Percentiles rank a stretch among this genome's conserved stretches.
Conservation (phyloP, 352 stramenopile genomes). For the Globisporangium nagaii region DNA sequence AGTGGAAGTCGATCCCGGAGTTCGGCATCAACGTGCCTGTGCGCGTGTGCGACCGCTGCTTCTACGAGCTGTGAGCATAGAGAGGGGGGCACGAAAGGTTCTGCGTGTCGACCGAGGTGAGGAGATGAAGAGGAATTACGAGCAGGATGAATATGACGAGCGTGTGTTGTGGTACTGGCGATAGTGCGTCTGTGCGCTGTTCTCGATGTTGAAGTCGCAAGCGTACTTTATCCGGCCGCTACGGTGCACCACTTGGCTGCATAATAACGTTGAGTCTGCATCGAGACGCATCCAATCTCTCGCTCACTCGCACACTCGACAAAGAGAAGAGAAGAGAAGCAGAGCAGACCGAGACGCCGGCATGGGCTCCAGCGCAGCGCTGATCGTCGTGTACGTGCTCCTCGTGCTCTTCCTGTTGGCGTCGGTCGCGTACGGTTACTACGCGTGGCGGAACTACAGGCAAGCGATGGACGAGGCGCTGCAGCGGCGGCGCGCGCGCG, state of each 20-base stretch:
- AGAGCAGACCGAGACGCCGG: neutral
- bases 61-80: constrained; percentile 55
- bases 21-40: constrained; percentile 84
- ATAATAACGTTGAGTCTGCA: neutral
- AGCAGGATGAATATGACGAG: too few relatives aligned
- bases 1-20: constrained; percentile 78
- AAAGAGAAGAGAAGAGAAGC: neutral
- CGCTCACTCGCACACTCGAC: too few relatives aligned
- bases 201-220: constrained; percentile 1
- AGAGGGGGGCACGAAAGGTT: neutral
- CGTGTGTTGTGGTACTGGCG: too few relatives aligned
- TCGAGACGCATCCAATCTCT: neutral
- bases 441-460: constrained; percentile 31
- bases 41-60: constrained; percentile 83
- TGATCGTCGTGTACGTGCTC: constrained; percentile 23
- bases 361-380: neutral
- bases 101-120: neutral
- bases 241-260: neutral
- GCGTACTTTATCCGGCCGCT: neutral
- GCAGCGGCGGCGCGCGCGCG: constrained; percentile 16
- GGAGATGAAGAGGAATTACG: neutral
- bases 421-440: constrained; percentile 20
- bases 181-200: too few relatives aligned
- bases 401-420: constrained; percentile 21
- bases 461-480: constrained; percentile 22